Evolutionary conservation across 1,284 basidiomycete species (phyloP), one percentile per base, ranked within the genome.

Genomic region (Cryptococcus sp.): DNA sequence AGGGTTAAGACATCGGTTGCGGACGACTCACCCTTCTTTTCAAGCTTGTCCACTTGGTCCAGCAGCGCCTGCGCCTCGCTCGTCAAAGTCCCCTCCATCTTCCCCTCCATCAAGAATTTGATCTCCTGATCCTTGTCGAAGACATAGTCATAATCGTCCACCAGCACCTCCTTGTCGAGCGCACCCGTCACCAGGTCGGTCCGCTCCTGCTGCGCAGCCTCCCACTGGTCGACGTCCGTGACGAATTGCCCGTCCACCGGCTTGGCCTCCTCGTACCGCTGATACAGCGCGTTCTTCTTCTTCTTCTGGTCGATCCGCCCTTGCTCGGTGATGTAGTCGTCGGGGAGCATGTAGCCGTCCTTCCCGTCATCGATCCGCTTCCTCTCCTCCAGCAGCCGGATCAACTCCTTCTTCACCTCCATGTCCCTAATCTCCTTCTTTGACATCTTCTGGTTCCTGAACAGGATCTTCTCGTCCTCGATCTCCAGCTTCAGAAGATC

Each of bases 261-360:
- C 52, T 80, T 80, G 35, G 87, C 87, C 59, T 98, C 95, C 71
- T 95, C 90, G 72, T 97, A 97, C 36, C 96, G 88, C 67, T 91
- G 85, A 73, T 97, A 98, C 50, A 99, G 78, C 0, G 90, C 93
- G 65, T 89, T 87, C 72, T 95, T 86, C 73, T 97, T 95, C 79
- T 92, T 94, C 80, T 96, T 94, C 77, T 86, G 88, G 82, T 98
- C 94, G 60, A 98, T 89, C 76, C 93, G 95, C n/a, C 96, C 96
- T 75, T 97, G 91, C 70, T 97, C 95, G 0, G 95, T 98, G 68
- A 98, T 83, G 71, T 99, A 98, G 78, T 98, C 95, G 67, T 96
- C 93, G 0, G 93, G 94, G 39, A 96, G 82, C 79, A 88, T 88
- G 69, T 97, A 97, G 4, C 93, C 93, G 61, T 96, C 93, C 76